Conservation (phyloP, 495 filamentous ascomycete species). For the Podospora pseudopauciseta region DNA sequence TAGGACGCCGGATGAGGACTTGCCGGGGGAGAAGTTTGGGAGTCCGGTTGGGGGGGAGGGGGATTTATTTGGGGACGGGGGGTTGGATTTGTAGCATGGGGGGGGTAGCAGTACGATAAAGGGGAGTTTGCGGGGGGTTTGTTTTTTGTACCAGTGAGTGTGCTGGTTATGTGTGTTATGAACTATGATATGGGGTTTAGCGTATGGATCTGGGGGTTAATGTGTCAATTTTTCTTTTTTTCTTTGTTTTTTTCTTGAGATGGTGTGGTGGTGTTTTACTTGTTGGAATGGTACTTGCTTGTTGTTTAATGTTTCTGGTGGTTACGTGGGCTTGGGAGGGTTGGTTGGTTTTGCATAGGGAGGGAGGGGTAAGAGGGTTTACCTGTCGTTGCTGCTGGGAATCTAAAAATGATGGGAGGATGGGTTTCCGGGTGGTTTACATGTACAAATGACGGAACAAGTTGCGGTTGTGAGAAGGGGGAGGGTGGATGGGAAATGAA, state of each 20-base stretch:
- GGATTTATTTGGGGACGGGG: not conserved
- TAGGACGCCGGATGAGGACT: constrained; percentile 57
- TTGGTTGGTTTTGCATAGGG: too few species aligned
- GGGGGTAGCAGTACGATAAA: not conserved
- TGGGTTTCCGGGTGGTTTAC: not conserved
- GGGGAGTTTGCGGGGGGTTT: not conserved
- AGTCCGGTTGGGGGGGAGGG: too few species aligned
- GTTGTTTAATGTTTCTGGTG: too few species aligned
- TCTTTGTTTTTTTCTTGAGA: too few species aligned
- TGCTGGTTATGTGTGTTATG: not conserved
- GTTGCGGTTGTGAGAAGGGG: not conserved
- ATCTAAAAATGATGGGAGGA: not conserved
- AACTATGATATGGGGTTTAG: too few species aligned
- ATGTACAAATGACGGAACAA: not conserved
- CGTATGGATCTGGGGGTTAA: too few species aligned
- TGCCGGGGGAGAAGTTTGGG: constrained; percentile 51
- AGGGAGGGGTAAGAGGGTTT: too few species aligned
- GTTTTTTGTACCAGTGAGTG: not conserved
- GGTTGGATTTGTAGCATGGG: not conserved
- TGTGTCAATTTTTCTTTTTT: too few species aligned
- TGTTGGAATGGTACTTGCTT: too few species aligned
- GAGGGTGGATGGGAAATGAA: not conserved
- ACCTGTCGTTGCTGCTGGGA: not conserved
- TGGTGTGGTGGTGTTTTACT: too few species aligned
- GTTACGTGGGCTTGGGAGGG: too few species aligned